Percentiles rank a stretch among this genome's conserved stretches.
Conservation (phyloP, 371 early-diverging fungal genomes). For the Chytridium lagenaria region DNA sequence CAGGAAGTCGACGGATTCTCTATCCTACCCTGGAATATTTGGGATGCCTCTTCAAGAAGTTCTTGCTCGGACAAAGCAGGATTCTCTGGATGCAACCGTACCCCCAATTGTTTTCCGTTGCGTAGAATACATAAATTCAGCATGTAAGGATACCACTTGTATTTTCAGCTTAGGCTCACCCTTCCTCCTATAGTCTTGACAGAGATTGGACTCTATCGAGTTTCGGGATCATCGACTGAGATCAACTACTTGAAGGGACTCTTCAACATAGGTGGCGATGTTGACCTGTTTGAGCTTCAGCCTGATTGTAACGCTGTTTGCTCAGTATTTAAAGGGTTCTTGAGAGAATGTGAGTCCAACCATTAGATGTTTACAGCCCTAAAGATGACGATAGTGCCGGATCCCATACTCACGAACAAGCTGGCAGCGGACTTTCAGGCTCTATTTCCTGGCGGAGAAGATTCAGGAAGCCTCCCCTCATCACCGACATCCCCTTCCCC, state of each 20-base stretch:
- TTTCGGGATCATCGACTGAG: constrained; percentile 15
- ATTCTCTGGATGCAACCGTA: not conserved
- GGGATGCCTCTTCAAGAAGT: constrained; percentile 3
- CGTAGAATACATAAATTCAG: not conserved
- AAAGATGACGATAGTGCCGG: constrained; percentile 12
- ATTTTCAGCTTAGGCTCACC: not conserved
- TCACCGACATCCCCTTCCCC: not conserved
- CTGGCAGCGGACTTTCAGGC: not conserved
- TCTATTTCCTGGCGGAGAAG: constrained; percentile 2
- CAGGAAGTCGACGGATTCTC: not conserved
- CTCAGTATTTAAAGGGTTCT: constrained; percentile 28
- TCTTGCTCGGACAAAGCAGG: not conserved
- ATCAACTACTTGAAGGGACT: not conserved
- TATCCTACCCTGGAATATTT: not conserved
- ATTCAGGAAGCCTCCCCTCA: not conserved
- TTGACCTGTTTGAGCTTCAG: not conserved
- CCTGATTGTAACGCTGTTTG: constrained; percentile 15
- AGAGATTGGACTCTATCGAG: constrained; percentile 23
- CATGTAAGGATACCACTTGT: not conserved
- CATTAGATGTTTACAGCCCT: not conserved
- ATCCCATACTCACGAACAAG: constrained; percentile 15
- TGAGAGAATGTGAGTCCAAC: constrained; percentile 15
- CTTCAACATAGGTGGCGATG: constrained; percentile 1
- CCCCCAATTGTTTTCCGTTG: not conserved
- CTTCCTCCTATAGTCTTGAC: not conserved